Base-by-base conservation (phyloP, 2,329 filamentous ascomycete species). In the Aspergillus costaricaensis region DNA sequence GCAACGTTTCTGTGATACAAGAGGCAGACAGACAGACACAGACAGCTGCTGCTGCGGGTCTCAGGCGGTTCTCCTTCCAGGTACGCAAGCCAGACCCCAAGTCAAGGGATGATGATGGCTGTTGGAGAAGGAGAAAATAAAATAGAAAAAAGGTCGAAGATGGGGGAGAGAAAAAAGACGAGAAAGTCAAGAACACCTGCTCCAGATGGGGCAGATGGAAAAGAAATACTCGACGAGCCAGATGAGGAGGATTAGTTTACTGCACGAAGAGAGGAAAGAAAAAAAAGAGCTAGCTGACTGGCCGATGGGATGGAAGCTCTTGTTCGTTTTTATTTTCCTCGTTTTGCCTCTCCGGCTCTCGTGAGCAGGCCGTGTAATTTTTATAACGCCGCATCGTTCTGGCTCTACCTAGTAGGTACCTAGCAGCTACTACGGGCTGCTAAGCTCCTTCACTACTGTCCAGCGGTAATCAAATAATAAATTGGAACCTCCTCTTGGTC, bases 1-100 rank as follows among this genome's bases (percentile, higher is more conserved):
- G 59, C 59, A 43, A 59, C 36, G 49, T 30, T 38, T 48, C 25
- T 47, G 51, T 54, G 54, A 55, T 62, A 62, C 61, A 64, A 12
- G 51, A 53, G 60, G 44, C 50, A 62, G 58, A 19, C 15, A 41
- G 38, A 19, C 39, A 43, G 39, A 19, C 39, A 43, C n/a, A 43
- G 17, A 19, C 25, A 9, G 21, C 25, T 25, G 19, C 32, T 39
- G 51, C 36, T 43, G 62, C 44, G 38, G 53, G 44, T 55, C 41
- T 56, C 50, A 51, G 25, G 44, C 19, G 41, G 51, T 55, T 43
- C 48, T 49, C 30, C 27, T 36, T 50, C 51, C 52, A 50, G 43
- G 32, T 39, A 58, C 51, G 32, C 32, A 39, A 39, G n/a, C 19
- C 51, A 39, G 51, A 53, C 30, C 51, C 30, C 51, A 21, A 39